Evolutionary conservation across 495 filamentous ascomycete species (phyloP), one percentile per base, ranked within the genome.

Genomic region (Letharia columbiana): DNA sequence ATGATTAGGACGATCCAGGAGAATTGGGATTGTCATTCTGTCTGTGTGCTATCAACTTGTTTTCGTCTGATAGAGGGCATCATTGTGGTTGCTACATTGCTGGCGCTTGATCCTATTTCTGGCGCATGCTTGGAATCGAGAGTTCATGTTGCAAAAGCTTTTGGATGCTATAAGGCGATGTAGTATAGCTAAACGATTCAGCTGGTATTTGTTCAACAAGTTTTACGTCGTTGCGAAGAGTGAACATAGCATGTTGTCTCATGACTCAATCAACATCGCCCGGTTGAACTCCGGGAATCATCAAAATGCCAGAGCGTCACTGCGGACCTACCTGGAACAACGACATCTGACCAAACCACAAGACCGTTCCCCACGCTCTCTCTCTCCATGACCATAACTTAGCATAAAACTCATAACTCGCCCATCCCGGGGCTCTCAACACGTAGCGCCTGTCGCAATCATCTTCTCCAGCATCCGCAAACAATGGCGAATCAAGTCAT

Each of bases 401-500:
- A 37, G 12, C 15, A 37, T 6, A 20, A 20, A 33, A 56, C 12
- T 54, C 23, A 57, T 10, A 18, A 10, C 54, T 57, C 17, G 18
- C 8, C 54, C 54, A 37, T 57, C 54, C 12, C 54, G 33, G 50
- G 2, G 28, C 12, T 54, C 50, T 54, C 28, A 28, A 31, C 28
- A 37, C 18, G 39, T 8, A 37, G 31, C 31, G 52, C 28, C 52
- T 35, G 52, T 33, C 28, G 52, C 31, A 56, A 35, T 35, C 31
- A 15, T 18, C 13, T 35, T 37, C 4, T 57, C 33, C 54, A 33
- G 49, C 52, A 56, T 57, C 39, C 23, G 64, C 68, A 66, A 28
- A 74, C 44, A 63, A 87, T 87, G 84, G 80, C 76, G 50, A 78
- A 72, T 64, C 84, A 82, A 71, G 84, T 86, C 12, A 68, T 88